Evolutionary conservation across 2,329 filamentous ascomycete genomes (phyloP).

Genomic region (Blumeria hordei): DNA sequence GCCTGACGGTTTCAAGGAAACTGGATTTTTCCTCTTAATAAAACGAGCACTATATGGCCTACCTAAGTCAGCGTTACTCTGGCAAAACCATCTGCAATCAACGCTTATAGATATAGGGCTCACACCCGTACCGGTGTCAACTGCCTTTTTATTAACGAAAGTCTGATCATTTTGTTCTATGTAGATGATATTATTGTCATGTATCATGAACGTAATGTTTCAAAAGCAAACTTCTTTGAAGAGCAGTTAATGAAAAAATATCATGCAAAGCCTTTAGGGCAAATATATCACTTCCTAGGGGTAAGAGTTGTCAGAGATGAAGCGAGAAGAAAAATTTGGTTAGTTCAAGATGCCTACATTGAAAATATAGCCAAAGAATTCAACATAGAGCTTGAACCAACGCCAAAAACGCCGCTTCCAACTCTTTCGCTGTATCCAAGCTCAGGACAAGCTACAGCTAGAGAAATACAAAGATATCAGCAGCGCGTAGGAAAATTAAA

Average conservation of each 20-base stretch:
- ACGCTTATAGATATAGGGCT: no score
- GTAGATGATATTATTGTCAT: no score
- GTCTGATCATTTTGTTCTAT: no score
- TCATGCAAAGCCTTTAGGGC: not conserved
- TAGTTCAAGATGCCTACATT: slow-evolving; percentile 1
- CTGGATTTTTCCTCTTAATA: no score
- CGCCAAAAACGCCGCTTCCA: not conserved
- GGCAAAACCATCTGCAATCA: no score
- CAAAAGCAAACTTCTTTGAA: not conserved
- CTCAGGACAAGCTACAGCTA: not conserved
- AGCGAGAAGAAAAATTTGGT: no score
- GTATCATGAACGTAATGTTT: not conserved
- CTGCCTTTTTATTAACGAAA: no score
- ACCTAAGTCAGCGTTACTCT: no score
- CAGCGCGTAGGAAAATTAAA: not conserved
- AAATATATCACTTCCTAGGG: not conserved
- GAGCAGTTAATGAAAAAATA: not conserved
- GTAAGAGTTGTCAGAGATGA: slow-evolving; percentile 1
- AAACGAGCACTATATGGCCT: no score
- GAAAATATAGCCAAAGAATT: not conserved
- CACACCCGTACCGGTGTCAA: no score
- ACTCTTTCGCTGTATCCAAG: not conserved
- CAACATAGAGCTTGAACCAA: not conserved
- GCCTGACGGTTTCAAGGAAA: no score
- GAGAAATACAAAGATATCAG: not conserved